Conservation (phyloP, 2,329 filamentous ascomycete genomes). For the Aschersonia sp. region DNA sequence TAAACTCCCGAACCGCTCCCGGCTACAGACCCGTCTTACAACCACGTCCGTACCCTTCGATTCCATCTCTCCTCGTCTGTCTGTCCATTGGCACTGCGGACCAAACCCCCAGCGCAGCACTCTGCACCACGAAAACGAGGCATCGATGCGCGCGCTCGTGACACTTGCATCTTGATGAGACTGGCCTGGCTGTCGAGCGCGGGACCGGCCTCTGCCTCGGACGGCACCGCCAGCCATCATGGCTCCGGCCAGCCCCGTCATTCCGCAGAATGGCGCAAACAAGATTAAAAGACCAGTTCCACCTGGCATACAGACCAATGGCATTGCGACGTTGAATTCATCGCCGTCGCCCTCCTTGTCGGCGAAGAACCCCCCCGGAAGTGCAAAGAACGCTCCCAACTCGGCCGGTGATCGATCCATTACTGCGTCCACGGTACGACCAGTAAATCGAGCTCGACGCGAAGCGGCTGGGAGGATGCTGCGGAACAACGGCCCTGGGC, state of each 20-base stretch:
- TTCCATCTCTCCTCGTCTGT: too few relatives aligned
- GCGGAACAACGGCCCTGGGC: conserved; percentile 33
- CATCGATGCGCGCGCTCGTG: conserved; percentile 7
- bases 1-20: too few relatives aligned
- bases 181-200: conserved; percentile 1
- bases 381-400: conserved; percentile 24
- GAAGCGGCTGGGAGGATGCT: conserved; percentile 36
- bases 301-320: conserved; percentile 52
- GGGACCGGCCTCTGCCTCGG: conserved; percentile 1
- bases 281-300: conserved; percentile 58
- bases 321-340: conserved; percentile 38
- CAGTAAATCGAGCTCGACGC: conserved; percentile 42
- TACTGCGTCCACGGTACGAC: conserved; percentile 28
- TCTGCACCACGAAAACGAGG: background rate
- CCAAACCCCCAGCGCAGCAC: too few relatives aligned
- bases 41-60: too few relatives aligned
- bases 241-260: conserved; percentile 39
- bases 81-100: too few relatives aligned
- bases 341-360: conserved; percentile 45
- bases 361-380: conserved; percentile 34
- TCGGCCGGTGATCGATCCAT: conserved; percentile 20
- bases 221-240: conserved; percentile 21
- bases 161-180: background rate
- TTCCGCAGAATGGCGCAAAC: conserved; percentile 25
- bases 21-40: too few relatives aligned